A percentile compares a stretch with the other conserved stretches of the same genome.
These are phyloP conservation scores for Cryptosporidium bovis DNA, from an alignment of 169 alveolate species.

Conservation along the genomic window DNA sequence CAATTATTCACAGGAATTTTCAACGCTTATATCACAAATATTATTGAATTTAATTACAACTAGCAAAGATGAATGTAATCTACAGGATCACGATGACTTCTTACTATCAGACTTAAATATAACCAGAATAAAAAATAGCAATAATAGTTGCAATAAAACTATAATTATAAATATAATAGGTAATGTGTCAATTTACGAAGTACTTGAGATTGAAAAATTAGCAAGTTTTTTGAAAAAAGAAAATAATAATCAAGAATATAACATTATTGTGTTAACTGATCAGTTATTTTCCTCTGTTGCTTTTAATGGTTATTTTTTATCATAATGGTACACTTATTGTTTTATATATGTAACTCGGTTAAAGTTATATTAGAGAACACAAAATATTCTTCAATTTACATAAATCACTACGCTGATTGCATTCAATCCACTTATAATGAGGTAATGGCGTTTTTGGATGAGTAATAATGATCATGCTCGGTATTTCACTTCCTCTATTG, in stretches of 20 bases:
- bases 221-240: background rate
- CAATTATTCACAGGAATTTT: conserved; percentile 1
- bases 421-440: conserved; percentile 59
- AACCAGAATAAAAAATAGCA: background rate
- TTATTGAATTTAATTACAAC: background rate
- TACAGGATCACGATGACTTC: background rate
- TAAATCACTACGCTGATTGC: conserved; percentile 26
- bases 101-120: conserved; percentile 10
- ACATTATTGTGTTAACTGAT: conserved; percentile 9
- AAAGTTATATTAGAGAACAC: conserved; percentile 35
- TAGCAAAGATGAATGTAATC: background rate
- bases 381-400: conserved; percentile 30
- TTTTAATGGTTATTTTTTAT: background rate
- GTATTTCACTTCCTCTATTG: conserved; percentile 5
- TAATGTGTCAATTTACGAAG: conserved; percentile 15
- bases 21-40: conserved; percentile 12
- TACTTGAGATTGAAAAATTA: conserved; percentile 23
- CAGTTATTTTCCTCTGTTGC: conserved; percentile 16
- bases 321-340: background rate
- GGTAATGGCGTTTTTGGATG: conserved; percentile 54
- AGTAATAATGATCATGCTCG: conserved; percentile 43
- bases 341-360: background rate
- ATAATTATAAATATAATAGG: conserved; percentile 38
- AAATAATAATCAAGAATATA: background rate
- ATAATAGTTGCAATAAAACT: background rate